Percentiles rank a stretch among this genome's conserved stretches.
Evolutionary conservation across 306 rosid genomes (phyloP).

Genomic region (Parietaria judaica): DNA sequence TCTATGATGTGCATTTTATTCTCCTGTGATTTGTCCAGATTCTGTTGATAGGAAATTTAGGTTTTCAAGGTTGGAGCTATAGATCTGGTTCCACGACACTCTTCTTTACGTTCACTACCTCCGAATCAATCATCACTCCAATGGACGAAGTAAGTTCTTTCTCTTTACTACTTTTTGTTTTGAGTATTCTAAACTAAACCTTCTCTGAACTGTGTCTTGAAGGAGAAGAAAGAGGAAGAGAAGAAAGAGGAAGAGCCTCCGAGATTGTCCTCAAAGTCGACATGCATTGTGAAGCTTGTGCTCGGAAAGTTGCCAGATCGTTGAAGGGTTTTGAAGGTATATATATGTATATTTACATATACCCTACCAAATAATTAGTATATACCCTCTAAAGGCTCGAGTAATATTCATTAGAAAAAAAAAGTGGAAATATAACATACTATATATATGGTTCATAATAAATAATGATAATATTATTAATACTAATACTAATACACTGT

Average conservation of each 20-base stretch:
- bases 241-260: constrained; percentile 42
- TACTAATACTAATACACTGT: too few relatives aligned
- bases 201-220: constrained; percentile 13
- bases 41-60: too few relatives aligned
- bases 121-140: constrained; percentile 17
- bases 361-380: neutral
- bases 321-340: constrained; percentile 86
- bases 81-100: too few relatives aligned
- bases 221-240: constrained; percentile 30
- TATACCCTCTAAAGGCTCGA: neutral
- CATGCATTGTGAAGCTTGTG: constrained; percentile 98
- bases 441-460: too few relatives aligned
- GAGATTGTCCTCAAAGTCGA: constrained; percentile 85
- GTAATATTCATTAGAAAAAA: neutral
- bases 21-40: too few relatives aligned
- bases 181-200: too few relatives aligned
- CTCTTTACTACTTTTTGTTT: constrained; percentile 11
- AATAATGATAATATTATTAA: too few relatives aligned
- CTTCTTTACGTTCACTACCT: constrained; percentile 6
- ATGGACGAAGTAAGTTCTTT: constrained; percentile 70
- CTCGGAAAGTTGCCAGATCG: constrained; percentile 80
- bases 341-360: neutral
- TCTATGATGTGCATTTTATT: too few relatives aligned
- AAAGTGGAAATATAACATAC: neutral
- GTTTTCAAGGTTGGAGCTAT: too few relatives aligned